Conservation (phyloP, 179 eudicot genomes). For the Patellifolia procumbens region DNA sequence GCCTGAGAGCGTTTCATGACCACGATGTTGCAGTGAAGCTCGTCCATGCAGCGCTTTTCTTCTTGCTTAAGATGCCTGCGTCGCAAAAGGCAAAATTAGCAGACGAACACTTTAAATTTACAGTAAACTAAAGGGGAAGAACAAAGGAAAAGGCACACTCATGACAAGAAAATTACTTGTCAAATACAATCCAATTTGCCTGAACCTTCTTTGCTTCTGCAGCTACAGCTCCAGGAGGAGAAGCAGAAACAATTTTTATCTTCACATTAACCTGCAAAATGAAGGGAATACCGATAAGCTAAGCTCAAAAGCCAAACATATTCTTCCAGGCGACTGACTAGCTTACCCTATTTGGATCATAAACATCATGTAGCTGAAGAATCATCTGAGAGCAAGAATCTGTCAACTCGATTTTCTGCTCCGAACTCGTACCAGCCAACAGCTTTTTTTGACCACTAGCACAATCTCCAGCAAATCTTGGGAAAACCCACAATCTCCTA, state of each 20-base stretch:
- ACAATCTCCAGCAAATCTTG: conserved; percentile 94
- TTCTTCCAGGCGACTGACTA: background rate
- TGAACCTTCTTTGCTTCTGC: conserved; percentile 75
- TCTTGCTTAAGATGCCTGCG: conserved; percentile 80
- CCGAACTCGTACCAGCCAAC: conserved; percentile 55
- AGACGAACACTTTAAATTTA: background rate
- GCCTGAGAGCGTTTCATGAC: conserved; percentile 74
- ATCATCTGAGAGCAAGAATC: conserved; percentile 96
- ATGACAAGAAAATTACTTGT: conserved; percentile 57
- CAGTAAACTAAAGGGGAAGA: background rate
- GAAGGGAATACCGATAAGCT: conserved; percentile 4
- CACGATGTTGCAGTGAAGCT: conserved; percentile 91
- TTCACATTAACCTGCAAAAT: conserved; percentile 74
- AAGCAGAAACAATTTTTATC: conserved; percentile 72
- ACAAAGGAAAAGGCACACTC: background rate
- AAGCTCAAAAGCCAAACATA: background rate
- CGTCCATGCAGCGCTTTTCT: conserved; percentile 84
- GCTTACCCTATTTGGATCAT: conserved; percentile 78
- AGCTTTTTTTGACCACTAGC: conserved; percentile 73
- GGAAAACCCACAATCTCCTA: conserved; percentile 82
- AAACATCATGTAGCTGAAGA: conserved; percentile 88
- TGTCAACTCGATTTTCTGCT: conserved; percentile 74
- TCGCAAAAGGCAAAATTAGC: conserved; percentile 21
- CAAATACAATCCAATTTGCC: conserved; percentile 88
- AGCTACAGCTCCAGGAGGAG: conserved; percentile 79